These are phyloP conservation scores for Pleodorina starrii DNA, from an alignment of 139 green algal species.

Conservation along the genomic window DNA sequence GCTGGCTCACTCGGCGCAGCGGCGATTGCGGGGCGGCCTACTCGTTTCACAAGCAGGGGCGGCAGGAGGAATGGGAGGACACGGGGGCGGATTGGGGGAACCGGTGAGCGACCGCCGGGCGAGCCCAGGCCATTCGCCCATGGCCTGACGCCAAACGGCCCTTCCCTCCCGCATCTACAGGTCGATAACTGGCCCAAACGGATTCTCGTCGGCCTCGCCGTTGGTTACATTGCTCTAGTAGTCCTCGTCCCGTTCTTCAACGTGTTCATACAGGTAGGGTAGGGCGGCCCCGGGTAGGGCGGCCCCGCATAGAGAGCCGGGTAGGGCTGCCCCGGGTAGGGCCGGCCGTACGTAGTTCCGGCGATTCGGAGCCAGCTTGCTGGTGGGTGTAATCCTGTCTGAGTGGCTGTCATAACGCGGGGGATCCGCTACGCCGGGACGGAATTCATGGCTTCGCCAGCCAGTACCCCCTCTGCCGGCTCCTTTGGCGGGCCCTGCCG, in stretches of 20 bases:
- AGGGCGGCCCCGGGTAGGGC: too few species aligned
- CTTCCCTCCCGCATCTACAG: constrained; percentile 45
- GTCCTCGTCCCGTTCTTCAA: constrained; percentile 87
- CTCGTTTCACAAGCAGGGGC: constrained; percentile 43
- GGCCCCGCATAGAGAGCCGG: too few species aligned
- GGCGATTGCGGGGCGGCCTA: neutral
- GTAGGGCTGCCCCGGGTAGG: too few species aligned
- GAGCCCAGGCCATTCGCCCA: neutral
- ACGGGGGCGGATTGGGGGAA: constrained; percentile 55
- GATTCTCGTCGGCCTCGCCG: constrained; percentile 66
- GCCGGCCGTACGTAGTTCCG: too few species aligned
- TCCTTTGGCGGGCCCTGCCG: too few species aligned
- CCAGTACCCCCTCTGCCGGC: too few species aligned
- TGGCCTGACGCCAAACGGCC: neutral
- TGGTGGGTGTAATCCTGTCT: too few species aligned
- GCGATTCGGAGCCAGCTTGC: too few species aligned
- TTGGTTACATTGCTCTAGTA: constrained; percentile 80
- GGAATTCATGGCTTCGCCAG: too few species aligned
- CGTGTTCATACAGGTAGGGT: constrained; percentile 87
- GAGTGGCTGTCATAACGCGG: too few species aligned
- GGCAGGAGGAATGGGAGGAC: constrained; percentile 55
- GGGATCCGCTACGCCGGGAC: too few species aligned
- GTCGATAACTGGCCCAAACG: constrained; percentile 67
- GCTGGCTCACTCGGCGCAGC: neutral
- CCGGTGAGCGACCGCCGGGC: constrained; percentile 47